Conservation (phyloP, 129 eudicot species). For the Pittosporum tobira region DNA sequence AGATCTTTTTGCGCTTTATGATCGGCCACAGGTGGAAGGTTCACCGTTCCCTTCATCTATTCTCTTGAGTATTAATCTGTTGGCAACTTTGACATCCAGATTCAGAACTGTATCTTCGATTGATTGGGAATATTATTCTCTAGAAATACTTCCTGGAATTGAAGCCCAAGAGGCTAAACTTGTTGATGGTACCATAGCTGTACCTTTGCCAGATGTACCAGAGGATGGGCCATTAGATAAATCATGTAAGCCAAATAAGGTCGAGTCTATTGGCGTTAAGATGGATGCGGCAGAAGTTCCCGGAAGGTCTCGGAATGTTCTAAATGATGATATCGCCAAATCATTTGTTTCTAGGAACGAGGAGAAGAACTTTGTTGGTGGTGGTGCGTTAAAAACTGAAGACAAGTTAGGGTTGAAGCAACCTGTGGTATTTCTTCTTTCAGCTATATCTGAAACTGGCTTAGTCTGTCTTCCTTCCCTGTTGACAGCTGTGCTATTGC, state of each 20-base stretch:
- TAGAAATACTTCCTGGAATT: slow-evolving; percentile 17
- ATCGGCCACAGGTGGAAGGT: slow-evolving; percentile 92
- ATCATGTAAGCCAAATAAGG: slow-evolving; percentile 9
- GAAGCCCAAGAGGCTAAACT: slow-evolving; percentile 16
- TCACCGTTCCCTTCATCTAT: slow-evolving; percentile 95
- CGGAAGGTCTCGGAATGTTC: slow-evolving; percentile 14
- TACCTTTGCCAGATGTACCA: slow-evolving; percentile 48
- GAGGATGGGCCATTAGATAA: slow-evolving; percentile 48
- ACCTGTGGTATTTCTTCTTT: slow-evolving; percentile 60
- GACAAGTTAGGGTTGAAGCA: slow-evolving; percentile 29
- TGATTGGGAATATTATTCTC: slow-evolving; percentile 63
- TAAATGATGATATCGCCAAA: slow-evolving; percentile 18
- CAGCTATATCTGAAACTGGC: slow-evolving; percentile 83
- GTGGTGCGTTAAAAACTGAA: slow-evolving; percentile 30
- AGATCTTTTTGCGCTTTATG: slow-evolving; percentile 93
- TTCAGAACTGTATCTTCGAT: slow-evolving; percentile 43
- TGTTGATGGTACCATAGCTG: slow-evolving; percentile 9
- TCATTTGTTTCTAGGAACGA: slow-evolving; percentile 31
- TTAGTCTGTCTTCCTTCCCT: slow-evolving; percentile 86
- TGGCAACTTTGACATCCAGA: slow-evolving; percentile 73
- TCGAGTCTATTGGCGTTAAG: slow-evolving; percentile 12
- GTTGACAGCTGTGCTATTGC: slow-evolving; percentile 92
- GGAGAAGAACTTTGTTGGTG: slow-evolving; percentile 23
- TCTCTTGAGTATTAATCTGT: slow-evolving; percentile 61
- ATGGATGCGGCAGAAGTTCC: slow-evolving; percentile 11